phyloP scores from a whole-genome alignment of 495 filamentous ascomycete species.

The Penicillium macrosclerotiorum region DNA sequence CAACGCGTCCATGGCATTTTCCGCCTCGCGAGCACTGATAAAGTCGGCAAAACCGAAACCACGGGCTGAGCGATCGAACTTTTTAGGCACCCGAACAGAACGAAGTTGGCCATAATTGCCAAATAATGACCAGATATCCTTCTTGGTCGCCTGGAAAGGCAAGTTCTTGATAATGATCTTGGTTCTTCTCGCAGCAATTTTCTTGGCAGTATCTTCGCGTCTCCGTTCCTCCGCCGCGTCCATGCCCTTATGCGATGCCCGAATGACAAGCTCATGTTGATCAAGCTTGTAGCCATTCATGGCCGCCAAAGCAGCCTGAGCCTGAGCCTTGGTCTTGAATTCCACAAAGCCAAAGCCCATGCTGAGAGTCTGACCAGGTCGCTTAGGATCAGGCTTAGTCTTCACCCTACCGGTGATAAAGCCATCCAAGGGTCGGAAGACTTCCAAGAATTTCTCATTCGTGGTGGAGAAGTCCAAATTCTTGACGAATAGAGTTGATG shows the following conservation, averaged over 20 bases:
- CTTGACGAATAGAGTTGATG: slow-evolving; percentile 82
- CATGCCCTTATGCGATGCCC: slow-evolving; percentile 76
- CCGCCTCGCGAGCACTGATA: slow-evolving; percentile 83
- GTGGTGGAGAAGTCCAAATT: slow-evolving; percentile 94
- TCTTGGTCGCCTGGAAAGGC: slow-evolving; percentile 91
- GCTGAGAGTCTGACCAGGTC: slow-evolving; percentile 75
- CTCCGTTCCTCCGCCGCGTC: slow-evolving; percentile 85
- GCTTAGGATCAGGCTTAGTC: slow-evolving; percentile 83
- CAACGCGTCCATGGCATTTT: slow-evolving; percentile 87
- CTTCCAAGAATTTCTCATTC: slow-evolving; percentile 64
- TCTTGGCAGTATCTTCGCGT: slow-evolving; percentile 77
- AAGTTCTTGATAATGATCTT: slow-evolving; percentile 99
- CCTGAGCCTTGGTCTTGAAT: slow-evolving; percentile 73
- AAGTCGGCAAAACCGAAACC: slow-evolving; percentile 98
- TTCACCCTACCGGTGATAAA: slow-evolving; percentile 83
- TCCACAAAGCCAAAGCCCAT: slow-evolving; percentile 98
- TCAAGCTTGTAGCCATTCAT: slow-evolving; percentile 89
- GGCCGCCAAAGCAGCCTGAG: slow-evolving; percentile 69
- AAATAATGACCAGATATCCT: slow-evolving; percentile 83
- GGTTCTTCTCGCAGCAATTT: slow-evolving; percentile 65
- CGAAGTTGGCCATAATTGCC: slow-evolving; percentile 87
- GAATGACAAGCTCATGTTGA: slow-evolving; percentile 78
- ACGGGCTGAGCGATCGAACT: slow-evolving; percentile 80
- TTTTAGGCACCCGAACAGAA: slow-evolving; percentile 90
- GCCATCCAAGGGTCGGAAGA: slow-evolving; percentile 77